Conservation (phyloP, 2,329 filamentous ascomycete genomes). For the Tolypocladium ovalisporum region DNA sequence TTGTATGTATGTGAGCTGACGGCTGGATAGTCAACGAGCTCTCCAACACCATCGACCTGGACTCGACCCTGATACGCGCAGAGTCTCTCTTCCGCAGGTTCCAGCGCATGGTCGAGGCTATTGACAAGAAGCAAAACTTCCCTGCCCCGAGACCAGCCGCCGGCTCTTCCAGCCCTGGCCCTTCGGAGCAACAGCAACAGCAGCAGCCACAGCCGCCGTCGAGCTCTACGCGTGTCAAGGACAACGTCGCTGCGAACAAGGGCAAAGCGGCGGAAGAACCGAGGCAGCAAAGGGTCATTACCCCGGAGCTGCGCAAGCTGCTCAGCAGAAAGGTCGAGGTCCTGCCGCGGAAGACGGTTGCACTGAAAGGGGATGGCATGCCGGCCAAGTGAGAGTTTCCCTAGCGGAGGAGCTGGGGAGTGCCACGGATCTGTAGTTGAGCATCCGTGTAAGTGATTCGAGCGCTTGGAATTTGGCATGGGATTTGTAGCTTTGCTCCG, state of each 20-base stretch:
- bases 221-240: not conserved
- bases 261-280: conserved; percentile 5
- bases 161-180: not conserved
- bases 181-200: conserved; percentile 1
- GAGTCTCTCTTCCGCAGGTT: conserved; percentile 84
- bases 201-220: conserved; percentile 4
- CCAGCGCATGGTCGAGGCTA: conserved; percentile 76
- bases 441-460: not conserved
- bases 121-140: conserved; percentile 86
- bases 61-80: conserved; percentile 75
- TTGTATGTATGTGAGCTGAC: conserved; percentile 7
- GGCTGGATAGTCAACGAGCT: conserved; percentile 71
- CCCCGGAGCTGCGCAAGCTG: conserved; percentile 43
- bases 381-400: conserved; percentile 6
- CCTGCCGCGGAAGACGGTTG: conserved; percentile 25
- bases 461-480: not conserved
- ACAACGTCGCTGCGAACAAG: conserved; percentile 3
- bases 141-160: conserved; percentile 36
- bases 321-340: conserved; percentile 37
- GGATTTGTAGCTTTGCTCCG: not conserved
- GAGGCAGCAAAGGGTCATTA: conserved; percentile 36
- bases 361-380: conserved; percentile 24
- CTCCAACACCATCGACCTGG: conserved; percentile 82
- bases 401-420: not conserved
- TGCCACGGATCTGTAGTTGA: not conserved